Conservation (phyloP, 106 monocot genomes). For the Acorus gramineus region DNA sequence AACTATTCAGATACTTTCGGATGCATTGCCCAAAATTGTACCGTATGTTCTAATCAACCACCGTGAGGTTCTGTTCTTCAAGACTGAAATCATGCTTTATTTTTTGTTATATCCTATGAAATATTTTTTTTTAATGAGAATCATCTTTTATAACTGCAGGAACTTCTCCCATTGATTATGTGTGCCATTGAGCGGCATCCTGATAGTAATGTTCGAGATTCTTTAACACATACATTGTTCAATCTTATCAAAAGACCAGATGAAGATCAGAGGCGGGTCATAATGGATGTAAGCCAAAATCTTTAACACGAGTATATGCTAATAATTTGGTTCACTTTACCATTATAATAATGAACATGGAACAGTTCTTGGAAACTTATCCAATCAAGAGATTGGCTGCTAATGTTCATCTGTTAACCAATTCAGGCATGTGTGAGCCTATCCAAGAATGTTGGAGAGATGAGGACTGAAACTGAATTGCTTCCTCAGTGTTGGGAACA, state of each 20-base stretch:
- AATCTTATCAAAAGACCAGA: slow-evolving; percentile 97
- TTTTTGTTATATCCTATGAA: slow-evolving; percentile 3
- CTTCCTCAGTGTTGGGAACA: slow-evolving; percentile 99
- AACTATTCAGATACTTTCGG: slow-evolving; percentile 84
- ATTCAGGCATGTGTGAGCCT: slow-evolving; percentile 85
- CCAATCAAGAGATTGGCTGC: background rate
- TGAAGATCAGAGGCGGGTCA: slow-evolving; percentile 86
- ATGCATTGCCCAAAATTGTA: slow-evolving; percentile 95
- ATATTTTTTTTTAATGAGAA: slow-evolving; percentile 9
- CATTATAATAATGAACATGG: too few relatives aligned
- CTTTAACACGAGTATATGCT: too few relatives aligned
- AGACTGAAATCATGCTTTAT: slow-evolving; percentile 1
- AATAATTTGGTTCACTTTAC: too few relatives aligned
- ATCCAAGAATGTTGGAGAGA: slow-evolving; percentile 90
- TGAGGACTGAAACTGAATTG: slow-evolving; percentile 99
- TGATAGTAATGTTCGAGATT: slow-evolving; percentile 70
- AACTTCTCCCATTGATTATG: slow-evolving; percentile 97
- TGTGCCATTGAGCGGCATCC: slow-evolving; percentile 99
- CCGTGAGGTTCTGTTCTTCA: slow-evolving; percentile 81
- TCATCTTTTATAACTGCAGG: slow-evolving; percentile 34
- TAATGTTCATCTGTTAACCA: background rate
- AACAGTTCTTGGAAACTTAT: too few relatives aligned
- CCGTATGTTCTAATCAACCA: slow-evolving; percentile 98
- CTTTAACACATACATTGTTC: slow-evolving; percentile 87
- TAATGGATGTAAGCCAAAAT: slow-evolving; percentile 78